Evolutionary conservation across 2,329 filamentous ascomycete genomes (phyloP).

Genomic region (Trichoderma sp.): DNA sequence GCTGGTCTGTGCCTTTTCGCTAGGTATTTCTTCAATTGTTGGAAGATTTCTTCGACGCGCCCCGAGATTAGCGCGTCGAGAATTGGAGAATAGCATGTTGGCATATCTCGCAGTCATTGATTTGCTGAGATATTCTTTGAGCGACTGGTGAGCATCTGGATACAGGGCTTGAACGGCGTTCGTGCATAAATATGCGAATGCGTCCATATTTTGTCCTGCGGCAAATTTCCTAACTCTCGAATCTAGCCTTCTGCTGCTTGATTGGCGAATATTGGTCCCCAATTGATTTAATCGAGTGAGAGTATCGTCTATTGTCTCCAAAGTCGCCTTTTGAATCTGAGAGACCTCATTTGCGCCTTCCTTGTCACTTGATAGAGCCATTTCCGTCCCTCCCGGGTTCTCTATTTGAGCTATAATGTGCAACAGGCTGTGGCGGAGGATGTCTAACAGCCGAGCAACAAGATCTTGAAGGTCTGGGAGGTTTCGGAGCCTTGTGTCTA

Average conservation of each 20-base stretch:
- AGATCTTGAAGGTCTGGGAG: conserved; percentile 23
- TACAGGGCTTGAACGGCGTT: conserved; percentile 3
- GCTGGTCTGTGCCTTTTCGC: background rate
- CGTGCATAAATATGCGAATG: background rate
- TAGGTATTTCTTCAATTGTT: background rate
- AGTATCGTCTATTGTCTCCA: conserved; percentile 9
- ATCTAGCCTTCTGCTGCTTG: background rate
- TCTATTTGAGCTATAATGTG: no score
- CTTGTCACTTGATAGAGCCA: no score
- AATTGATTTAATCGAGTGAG: conserved; percentile 17
- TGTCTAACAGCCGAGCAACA: conserved; percentile 12
- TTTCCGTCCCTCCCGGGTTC: no score
- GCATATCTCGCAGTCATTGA: conserved; percentile 4
- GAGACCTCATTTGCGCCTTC: no score
- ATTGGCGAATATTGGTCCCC: conserved; percentile 23
- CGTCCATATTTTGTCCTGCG: background rate
- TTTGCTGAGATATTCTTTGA: background rate
- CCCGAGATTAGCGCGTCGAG: background rate
- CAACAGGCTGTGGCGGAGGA: conserved; percentile 9
- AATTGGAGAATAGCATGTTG: background rate
- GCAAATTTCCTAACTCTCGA: background rate
- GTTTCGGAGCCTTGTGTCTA: conserved; percentile 23
- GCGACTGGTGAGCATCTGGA: background rate
- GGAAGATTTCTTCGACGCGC: background rate
- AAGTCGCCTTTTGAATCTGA: background rate